Evolutionary conservation across 441 rosid genomes (phyloP).

Genomic region (Aleurites moluccanus): DNA sequence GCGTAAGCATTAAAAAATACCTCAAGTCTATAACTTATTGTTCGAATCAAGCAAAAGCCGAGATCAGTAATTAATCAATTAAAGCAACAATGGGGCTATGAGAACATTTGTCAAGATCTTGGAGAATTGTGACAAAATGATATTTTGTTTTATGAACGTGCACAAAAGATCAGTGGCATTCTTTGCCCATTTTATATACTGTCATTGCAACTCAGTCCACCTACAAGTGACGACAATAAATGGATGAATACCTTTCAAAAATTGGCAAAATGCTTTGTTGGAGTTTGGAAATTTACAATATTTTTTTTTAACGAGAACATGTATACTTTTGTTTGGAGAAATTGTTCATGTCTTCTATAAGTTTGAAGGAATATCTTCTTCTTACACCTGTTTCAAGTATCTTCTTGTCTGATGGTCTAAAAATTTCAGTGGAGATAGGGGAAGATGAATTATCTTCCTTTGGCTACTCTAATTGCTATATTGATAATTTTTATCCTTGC

Average conservation of each 20-base stretch:
- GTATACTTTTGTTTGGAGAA: not conserved
- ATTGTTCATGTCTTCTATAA: not conserved
- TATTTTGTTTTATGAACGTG: not conserved
- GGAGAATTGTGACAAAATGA: not conserved
- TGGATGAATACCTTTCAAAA: not conserved
- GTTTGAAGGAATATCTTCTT: not conserved
- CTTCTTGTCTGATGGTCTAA: not conserved
- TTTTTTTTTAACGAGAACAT: not conserved
- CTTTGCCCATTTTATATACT: not conserved
- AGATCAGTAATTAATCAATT: not conserved
- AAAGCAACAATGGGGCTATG: not conserved
- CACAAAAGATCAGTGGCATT: not conserved
- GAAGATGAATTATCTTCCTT: not conserved
- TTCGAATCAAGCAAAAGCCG: not conserved
- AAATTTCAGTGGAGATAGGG: not conserved
- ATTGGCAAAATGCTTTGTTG: not conserved
- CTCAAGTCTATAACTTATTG: not conserved
- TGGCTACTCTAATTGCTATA: not conserved
- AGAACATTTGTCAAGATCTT: not conserved
- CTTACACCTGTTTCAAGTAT: not conserved
- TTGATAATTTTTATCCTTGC: not conserved
- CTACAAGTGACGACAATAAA: not conserved
- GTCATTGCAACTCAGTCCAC: not conserved
- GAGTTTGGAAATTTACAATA: not conserved
- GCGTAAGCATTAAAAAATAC: not conserved